Evolutionary conservation across 1,139 yeast species (phyloP).

Genomic region (Pichia sp.): DNA sequence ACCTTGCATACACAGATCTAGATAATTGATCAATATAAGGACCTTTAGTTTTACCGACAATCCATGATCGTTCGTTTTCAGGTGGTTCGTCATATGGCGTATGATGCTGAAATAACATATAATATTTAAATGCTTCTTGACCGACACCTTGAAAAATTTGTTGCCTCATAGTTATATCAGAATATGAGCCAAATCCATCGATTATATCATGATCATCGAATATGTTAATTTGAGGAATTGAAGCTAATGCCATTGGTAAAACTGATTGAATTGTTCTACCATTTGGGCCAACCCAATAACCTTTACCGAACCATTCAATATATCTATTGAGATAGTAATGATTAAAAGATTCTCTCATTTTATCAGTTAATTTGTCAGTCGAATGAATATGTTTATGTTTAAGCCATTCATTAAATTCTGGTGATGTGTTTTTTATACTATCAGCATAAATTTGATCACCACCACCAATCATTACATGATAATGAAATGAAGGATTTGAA

Average conservation of each 20-base stretch:
- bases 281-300: slow-evolving; percentile 68
- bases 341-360: slow-evolving; percentile 49
- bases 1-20: slow-evolving; percentile 62
- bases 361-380: slow-evolving; percentile 37
- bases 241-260: slow-evolving; percentile 70
- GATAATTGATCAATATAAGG: slow-evolving; percentile 60
- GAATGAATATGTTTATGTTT: slow-evolving; percentile 40
- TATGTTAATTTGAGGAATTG: slow-evolving; percentile 78
- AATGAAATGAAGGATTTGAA: slow-evolving; percentile 50
- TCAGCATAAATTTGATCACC: slow-evolving; percentile 96
- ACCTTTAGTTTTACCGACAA: slow-evolving; percentile 46
- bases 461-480: slow-evolving; percentile 95
- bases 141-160: slow-evolving; percentile 70
- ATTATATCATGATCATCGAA: slow-evolving; percentile 91
- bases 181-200: slow-evolving; percentile 92
- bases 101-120: slow-evolving; percentile 89
- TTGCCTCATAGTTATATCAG: slow-evolving; percentile 64
- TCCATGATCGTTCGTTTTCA: slow-evolving; percentile 50
- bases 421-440: slow-evolving; percentile 57
- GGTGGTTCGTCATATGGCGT: slow-evolving; percentile 43
- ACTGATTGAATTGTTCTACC: slow-evolving; percentile 61
- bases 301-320: slow-evolving; percentile 82
- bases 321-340: slow-evolving; percentile 68
- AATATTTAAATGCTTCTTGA: slow-evolving; percentile 71
- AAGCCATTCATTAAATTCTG: slow-evolving; percentile 58